Evolutionary conservation across 2,329 filamentous ascomycete genomes (phyloP), one percentile per base, ranked within the genome.

Genomic region (Fusarium phyllophilum): DNA sequence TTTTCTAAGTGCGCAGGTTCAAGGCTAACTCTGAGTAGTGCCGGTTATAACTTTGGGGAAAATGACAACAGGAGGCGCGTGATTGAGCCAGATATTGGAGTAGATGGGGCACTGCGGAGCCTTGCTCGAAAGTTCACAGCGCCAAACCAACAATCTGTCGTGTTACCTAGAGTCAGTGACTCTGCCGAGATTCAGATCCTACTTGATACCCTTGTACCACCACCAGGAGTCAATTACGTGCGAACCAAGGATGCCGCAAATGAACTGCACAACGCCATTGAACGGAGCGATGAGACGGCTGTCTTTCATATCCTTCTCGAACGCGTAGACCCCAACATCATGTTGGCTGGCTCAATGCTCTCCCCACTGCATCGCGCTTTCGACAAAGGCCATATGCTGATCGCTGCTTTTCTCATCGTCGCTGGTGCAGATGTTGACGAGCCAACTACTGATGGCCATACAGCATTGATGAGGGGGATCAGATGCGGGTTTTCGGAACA

Each of bases 401-500:
- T 78, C 34, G 77, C 76, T 33, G 77, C 77, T 31, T 76, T 78
- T 46, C 76, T 78, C 26, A 77, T 77, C 22, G 77, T 78, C 9
- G 75, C 77, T 24, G 77, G 77, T 12, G 77, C 77, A 12, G 75
- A 78, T 45, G 75, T 78, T 29, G 76, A 78, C 49, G 77, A 78
- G 51, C 77, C 77, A 18, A 78, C 77, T 8, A 75, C 63, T 20
- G 76, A 78, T 24, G 77, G 77, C 9, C 70, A 78, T 44, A 78
- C 77, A 14, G 73, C 77, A 10, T 55, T 78, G 10, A 79, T 78
- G 62, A 75, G 77, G 65, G 76, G 77, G 15, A 79, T 78, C 62
- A 78, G 75, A 42, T 78, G 77, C 44, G 66, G 77, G 5, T 78
- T 78, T 64, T 78, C 77, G 20, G 77, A 78, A 44, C 77, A 78